phyloP scores from a whole-genome alignment of 305 asterid species.

The Solanum hybrid region DNA sequence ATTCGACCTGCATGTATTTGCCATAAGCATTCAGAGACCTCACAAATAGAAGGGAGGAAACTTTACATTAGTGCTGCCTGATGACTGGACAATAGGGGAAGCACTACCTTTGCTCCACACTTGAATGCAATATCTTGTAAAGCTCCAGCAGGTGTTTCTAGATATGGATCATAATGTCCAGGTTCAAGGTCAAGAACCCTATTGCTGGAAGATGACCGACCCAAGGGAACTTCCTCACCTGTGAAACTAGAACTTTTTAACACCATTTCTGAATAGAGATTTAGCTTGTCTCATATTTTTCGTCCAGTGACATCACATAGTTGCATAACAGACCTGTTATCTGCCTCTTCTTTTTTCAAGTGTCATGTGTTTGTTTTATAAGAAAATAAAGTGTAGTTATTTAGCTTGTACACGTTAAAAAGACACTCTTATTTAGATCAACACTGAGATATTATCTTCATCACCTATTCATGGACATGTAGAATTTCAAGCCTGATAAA shows the following conservation, averaged over 20 bases:
- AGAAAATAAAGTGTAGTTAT: not conserved
- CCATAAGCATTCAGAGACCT: slow-evolving; percentile 8
- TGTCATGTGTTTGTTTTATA: not conserved
- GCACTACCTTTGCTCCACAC: slow-evolving; percentile 83
- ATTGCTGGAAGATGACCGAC: slow-evolving; percentile 42
- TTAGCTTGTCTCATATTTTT: not conserved
- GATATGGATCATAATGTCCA: slow-evolving; percentile 58
- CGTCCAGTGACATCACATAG: not conserved
- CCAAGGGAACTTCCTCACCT: slow-evolving; percentile 59
- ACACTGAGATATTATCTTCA: not conserved
- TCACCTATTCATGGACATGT: not conserved
- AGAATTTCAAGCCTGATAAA: not conserved
- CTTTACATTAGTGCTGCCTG: not conserved
- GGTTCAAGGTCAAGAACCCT: slow-evolving; percentile 70
- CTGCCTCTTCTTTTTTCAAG: not conserved
- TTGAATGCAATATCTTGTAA: slow-evolving; percentile 75
- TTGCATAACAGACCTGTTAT: not conserved
- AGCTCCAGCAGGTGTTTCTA: slow-evolving; percentile 55
- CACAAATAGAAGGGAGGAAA: not conserved
- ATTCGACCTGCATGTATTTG: slow-evolving; percentile 71
- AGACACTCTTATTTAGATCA: not conserved
- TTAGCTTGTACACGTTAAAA: not conserved
- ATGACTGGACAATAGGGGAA: not conserved
- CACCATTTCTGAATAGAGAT: slow-evolving; percentile 2
- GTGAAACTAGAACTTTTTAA: slow-evolving; percentile 12